phyloP scores from a whole-genome alignment of 1,284 basidiomycete species.

The Spongispora temasekensis region DNA sequence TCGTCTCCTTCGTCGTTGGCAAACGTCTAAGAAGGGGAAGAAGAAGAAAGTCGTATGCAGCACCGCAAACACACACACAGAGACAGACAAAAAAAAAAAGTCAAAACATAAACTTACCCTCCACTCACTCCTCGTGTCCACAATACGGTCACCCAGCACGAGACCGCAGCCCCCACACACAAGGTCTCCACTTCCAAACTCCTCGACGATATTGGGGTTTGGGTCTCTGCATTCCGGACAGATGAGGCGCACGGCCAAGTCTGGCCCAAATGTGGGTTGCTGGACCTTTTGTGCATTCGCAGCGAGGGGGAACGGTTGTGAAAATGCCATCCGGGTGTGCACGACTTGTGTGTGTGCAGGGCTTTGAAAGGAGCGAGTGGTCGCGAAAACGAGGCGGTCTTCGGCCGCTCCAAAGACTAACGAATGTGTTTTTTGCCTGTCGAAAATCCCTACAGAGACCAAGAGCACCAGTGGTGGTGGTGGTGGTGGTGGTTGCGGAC shows the following conservation, averaged over 20 bases:
- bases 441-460: no score
- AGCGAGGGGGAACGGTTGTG: conserved; percentile 75
- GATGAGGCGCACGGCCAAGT: conserved; percentile 87
- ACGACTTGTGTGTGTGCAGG: conserved; percentile 13
- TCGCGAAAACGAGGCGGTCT: conserved; percentile 8
- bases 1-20: conserved; percentile 99
- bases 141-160: conserved; percentile 93
- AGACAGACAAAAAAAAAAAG: conserved; percentile 14
- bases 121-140: conserved; percentile 99
- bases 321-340: conserved; percentile 47
- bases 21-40: conserved; percentile 77
- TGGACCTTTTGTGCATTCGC: conserved; percentile 48
- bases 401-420: conserved; percentile 20
- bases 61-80: conserved; percentile 15
- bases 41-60: conserved; percentile 28
- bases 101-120: conserved; percentile 63
- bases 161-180: conserved; percentile 97
- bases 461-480: no score
- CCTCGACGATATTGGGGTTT: conserved; percentile 93
- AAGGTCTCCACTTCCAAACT: conserved; percentile 96
- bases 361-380: conserved; percentile 24
- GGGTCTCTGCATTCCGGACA: conserved; percentile 95
- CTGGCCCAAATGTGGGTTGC: conserved; percentile 68
- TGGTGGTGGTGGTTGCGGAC: conserved; percentile 24
- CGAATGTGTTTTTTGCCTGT: no score